Base-by-base conservation (phyloP, 768 basidiomycete species). In the Cystobasidium onofrii region DNA sequence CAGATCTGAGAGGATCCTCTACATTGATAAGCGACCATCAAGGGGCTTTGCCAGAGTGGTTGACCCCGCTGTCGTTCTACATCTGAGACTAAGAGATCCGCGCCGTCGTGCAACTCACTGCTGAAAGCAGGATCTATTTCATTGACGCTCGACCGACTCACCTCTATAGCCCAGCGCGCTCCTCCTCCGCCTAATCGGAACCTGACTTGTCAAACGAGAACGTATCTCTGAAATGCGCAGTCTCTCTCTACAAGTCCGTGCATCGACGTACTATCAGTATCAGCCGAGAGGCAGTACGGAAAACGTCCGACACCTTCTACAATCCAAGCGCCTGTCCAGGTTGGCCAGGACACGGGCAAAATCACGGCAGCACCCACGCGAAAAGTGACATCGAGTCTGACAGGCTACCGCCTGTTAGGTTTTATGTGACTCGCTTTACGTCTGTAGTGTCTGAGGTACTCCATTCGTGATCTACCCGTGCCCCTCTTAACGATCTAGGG, bases 161-260 rank as follows among this genome's bases (percentile, higher is more conserved):
- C 25, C 17, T 6, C 57, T 10, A 6, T 13, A 12, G 57, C 25
- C 57, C 3, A 27, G 17, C 57, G 57, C 33, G 23, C 15, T 20
- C 4, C 2, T 29, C 12, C 23, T 23, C 23, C 20, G 33, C 33
- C 57, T 60, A 60, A 34, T 60, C 57, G 57, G 57, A 60, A 29
- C 57, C 25, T 13, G 57, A 50, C 18, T 31, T 64, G 55, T 34
- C 69, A 60, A 60, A 36, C 69, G 69, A 71, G 69, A 71, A 60
- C 69, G 69, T 71, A 71, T 71, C 69, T 71, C 69, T 71, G 69
- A 60, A 71, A 71, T 60, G 55, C 55, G 55, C 69, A 27, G 29
- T 33, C n/a, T 34, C 23, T 29, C 69, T 71, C 55, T 36, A 3
- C 33, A 55, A 44, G 43, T 67, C 65, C 46, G 20, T 9, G 46